Conservation (phyloP, 208 protist species). For the Crithidia bombi region DNA sequence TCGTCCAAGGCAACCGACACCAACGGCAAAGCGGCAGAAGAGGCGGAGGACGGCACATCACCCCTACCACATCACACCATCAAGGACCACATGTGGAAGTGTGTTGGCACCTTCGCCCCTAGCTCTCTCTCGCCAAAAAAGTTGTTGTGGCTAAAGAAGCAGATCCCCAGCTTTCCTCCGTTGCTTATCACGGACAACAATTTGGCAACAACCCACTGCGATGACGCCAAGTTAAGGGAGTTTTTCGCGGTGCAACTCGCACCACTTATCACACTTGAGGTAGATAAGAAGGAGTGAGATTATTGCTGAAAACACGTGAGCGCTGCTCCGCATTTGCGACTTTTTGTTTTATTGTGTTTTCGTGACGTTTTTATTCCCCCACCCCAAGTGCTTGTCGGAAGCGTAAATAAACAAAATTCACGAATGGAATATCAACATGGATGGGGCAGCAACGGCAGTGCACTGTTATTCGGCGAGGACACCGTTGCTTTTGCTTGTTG, state of each 20-base stretch:
- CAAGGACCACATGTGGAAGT: conserved; percentile 33
- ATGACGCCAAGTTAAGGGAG: conserved; percentile 19
- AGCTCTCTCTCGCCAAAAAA: conserved; percentile 46
- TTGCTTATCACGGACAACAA: conserved; percentile 57
- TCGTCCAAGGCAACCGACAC: background rate
- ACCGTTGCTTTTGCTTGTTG: too few relatives aligned
- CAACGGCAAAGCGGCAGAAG: background rate
- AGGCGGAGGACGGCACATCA: background rate
- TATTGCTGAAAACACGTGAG: conserved; percentile 9
- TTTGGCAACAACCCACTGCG: conserved; percentile 33
- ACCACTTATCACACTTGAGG: conserved; percentile 43
- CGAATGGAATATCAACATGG: too few relatives aligned
- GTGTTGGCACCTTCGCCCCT: conserved; percentile 44
- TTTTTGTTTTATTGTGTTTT: background rate
- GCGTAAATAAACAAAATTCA: too few relatives aligned
- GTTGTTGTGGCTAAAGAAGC: conserved; percentile 72
- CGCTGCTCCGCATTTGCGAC: too few relatives aligned
- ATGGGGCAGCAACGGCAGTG: too few relatives aligned
- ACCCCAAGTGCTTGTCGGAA: too few relatives aligned
- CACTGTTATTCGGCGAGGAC: too few relatives aligned
- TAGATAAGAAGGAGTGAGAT: conserved; percentile 10
- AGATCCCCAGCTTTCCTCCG: conserved; percentile 46
- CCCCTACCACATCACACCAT: too few relatives aligned
- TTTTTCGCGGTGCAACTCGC: conserved; percentile 45
- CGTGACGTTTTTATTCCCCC: too few relatives aligned